Evolutionary conservation across 352 stramenopile genomes (phyloP), one percentile per base, ranked within the genome.

Genomic region (Pythium angustatum): DNA sequence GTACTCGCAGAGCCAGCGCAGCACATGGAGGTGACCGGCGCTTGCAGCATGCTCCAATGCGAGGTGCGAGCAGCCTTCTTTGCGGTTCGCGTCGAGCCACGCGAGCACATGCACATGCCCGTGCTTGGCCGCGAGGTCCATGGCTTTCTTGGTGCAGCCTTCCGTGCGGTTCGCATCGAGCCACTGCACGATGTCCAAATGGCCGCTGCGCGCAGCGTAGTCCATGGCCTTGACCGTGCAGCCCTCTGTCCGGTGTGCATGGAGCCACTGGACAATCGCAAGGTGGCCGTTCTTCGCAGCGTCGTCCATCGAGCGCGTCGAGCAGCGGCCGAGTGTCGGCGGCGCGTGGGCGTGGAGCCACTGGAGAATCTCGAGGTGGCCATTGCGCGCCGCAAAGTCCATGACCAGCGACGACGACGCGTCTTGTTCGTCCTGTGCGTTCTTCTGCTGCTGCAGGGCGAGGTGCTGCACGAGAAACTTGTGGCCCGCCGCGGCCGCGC

Each of bases 401-500:
- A 91, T 90, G 30, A 88, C 79, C 17, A 90, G 72, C 74, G 75
- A 77, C 15, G 24, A 30, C 33, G 31, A 34, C 57, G 71, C 74
- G 22, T 73, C 70, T 12, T 71, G 34, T 19, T 73, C 59, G 45
- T 38, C 56, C 21, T 59, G 28, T 69, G n/a, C 65, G 62, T 56
- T 66, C 38, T 62, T 58, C 15, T 68, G 40, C 57, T 61, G 40
- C 21, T 68, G 60, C 12, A 84, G 66, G 40, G 82, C 82, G 52
- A 91, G 58, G 48, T 89, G 79, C 71, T 89, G 76, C 58, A 91
- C 79, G 31, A 91, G 72, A 63, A 76, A 87, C 71, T 87, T 87
- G 71, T 78, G 67, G 21, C 82, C 82, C 11, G 74, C 60, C 14
- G 82, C 78, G 21, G 81, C 81, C 26, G 82, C 82, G 41, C 75